Evolutionary conservation across 2,329 filamentous ascomycete genomes (phyloP), one percentile per base, ranked within the genome.

Genomic region (Aspergillus udagawae): DNA sequence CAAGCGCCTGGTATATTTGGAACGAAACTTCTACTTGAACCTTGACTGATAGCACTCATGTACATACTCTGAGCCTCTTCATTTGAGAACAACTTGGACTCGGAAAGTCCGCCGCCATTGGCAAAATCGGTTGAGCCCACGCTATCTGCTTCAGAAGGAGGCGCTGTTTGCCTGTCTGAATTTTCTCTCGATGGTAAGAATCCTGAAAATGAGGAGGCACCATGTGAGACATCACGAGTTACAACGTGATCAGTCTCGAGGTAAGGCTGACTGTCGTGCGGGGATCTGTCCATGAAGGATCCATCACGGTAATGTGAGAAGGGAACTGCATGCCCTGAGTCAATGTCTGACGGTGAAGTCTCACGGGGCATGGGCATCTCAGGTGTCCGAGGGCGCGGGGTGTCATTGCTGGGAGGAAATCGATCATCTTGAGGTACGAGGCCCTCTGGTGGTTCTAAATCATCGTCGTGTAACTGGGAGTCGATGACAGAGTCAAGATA

Each of bases 41-140:
- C 69, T 41, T 75, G 73, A 57, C 81, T 84, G 55, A 86, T 76
- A 10, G 83, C 85, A 67, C 85, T 81, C 77, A 80, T 78, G 56
- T 80, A 81, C 71, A 81, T 75, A 60, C 78, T 80, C 55, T 79
- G 73, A n/a, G 79, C 79, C 64, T 80, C 77, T 57, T 80, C 77
- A 55, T 77, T 75, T 45, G 75, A 77, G 56, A 79, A 81, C 49
- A 79, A 63, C 59, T 69, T 78, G 3, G 79, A 80, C 56, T 79
- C 73, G 6, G 73, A 70, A n/a, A 81, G 71, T 29, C 78, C 73
- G 49, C 48, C 58, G 17, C 72, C 72, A 45, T 60, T 55, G n/a
- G 66, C 60, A n/a, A 60, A 56, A 42, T 55, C 63, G 12, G 63
- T 63, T 7, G 69, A 69, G 23, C 52, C 56, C 23, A 57, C 58